A percentile compares a stretch with the other conserved stretches of the same genome.
phyloP scores from a whole-genome alignment of 352 stramenopile species.

The Thalassiosira ordinaria region DNA sequence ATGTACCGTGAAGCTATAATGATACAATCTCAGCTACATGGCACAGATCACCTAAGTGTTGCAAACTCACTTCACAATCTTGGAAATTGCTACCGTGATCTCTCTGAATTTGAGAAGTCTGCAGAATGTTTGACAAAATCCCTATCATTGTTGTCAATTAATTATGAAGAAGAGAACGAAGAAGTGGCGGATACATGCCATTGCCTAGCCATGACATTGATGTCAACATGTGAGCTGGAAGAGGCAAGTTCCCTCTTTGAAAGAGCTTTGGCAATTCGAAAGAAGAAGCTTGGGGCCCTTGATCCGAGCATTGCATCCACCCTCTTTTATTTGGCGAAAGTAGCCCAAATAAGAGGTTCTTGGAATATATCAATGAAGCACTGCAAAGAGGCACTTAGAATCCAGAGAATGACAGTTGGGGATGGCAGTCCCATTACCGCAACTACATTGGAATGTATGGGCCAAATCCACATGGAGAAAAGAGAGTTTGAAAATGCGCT shows the following conservation, averaged over 20 bases:
- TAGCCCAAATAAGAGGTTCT: conserved; percentile 59
- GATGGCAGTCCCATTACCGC: conserved; percentile 56
- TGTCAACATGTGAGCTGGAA: conserved; percentile 58
- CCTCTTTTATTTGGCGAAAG: conserved; percentile 48
- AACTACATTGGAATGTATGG: conserved; percentile 65
- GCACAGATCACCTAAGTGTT: conserved; percentile 66
- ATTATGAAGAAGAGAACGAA: conserved; percentile 64
- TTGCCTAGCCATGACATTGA: conserved; percentile 59
- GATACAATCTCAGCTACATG: conserved; percentile 68
- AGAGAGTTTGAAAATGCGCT: conserved; percentile 64
- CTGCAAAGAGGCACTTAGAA: conserved; percentile 67
- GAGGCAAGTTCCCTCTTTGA: conserved; percentile 58
- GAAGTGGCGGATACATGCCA: conserved; percentile 67
- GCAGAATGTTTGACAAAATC: conserved; percentile 63
- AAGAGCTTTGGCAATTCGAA: conserved; percentile 60
- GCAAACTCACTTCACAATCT: conserved; percentile 76
- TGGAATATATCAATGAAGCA: conserved; percentile 68
- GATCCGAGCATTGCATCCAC: conserved; percentile 63
- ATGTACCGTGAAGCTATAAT: conserved; percentile 74
- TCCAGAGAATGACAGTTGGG: conserved; percentile 60
- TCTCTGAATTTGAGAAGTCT: conserved; percentile 64
- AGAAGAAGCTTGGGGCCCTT: conserved; percentile 57
- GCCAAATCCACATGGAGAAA: conserved; percentile 63
- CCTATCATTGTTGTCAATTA: conserved; percentile 45
- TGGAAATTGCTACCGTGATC: conserved; percentile 67